Conservation (phyloP, 495 filamentous ascomycete species). For the Hypomontagnella submonticulosa region DNA sequence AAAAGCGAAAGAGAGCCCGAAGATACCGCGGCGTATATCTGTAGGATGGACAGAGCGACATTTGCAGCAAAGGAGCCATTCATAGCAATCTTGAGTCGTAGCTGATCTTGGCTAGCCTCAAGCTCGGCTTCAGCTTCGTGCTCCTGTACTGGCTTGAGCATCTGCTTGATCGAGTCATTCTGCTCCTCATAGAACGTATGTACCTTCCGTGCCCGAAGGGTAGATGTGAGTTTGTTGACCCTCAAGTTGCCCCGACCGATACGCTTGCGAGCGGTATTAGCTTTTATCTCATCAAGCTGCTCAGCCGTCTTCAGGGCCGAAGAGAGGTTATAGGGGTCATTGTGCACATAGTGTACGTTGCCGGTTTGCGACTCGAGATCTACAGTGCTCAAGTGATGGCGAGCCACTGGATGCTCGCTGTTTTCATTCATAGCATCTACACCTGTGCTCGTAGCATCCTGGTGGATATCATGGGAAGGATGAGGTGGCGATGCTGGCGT, state of each 20-base stretch:
- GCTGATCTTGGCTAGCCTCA: conserved; percentile 79
- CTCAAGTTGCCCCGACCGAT: conserved; percentile 49
- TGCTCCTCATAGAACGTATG: conserved; percentile 89
- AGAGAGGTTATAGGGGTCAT: conserved; percentile 86
- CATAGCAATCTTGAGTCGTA: conserved; percentile 89
- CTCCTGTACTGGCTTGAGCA: conserved; percentile 93
- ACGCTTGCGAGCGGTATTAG: conserved; percentile 84
- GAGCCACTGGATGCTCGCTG: conserved; percentile 56
- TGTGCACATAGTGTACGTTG: conserved; percentile 60
- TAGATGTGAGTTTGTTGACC: conserved; percentile 16
- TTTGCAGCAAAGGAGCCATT: conserved; percentile 91
- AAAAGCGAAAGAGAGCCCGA: conserved; percentile 93
- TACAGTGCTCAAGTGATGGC: conserved; percentile 51
- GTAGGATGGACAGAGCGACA: conserved; percentile 77
- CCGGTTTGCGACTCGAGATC: conserved; percentile 74
- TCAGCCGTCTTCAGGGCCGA: conserved; percentile 78
- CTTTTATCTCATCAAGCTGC: conserved; percentile 82
- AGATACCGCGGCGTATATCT: conserved; percentile 88
- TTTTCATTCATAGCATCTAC: conserved; percentile 60
- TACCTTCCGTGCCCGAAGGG: conserved; percentile 66
- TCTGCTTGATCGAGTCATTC: conserved; percentile 90
- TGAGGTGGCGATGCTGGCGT: conserved; percentile 25
- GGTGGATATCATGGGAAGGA: conserved; percentile 17
- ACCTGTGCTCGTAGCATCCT: conserved; percentile 55
- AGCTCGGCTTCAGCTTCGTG: conserved; percentile 84